Percentiles rank a stretch among this genome's conserved stretches.
Conservation (phyloP, 305 asterid genomes). For the Fraxinus xanthoxyloides region DNA sequence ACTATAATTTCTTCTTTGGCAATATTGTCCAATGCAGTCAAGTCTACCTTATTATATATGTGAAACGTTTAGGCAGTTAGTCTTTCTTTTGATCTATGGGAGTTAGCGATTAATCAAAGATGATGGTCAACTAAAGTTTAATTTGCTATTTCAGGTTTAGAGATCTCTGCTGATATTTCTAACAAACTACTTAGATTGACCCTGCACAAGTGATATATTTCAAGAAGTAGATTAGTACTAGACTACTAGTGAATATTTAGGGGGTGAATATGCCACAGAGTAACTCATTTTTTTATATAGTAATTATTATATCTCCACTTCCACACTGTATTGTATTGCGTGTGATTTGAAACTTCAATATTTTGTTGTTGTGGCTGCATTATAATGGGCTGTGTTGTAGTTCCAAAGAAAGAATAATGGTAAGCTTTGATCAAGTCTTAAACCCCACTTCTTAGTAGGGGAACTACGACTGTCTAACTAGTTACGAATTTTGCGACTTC, state of each 20-base stretch:
- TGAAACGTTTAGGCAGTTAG: background rate
- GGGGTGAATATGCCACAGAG: background rate
- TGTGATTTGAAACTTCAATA: background rate
- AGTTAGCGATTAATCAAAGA: background rate
- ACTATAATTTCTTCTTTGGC: background rate
- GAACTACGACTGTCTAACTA: background rate
- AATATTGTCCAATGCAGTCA: background rate
- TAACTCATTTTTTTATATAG: background rate
- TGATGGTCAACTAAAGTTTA: background rate
- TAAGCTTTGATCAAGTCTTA: background rate
- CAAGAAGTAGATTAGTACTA: background rate
- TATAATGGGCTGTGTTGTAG: background rate
- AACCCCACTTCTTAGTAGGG: too few species aligned
- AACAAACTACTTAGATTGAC: background rate
- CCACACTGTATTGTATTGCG: background rate
- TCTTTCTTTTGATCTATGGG: background rate
- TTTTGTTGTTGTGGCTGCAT: background rate
- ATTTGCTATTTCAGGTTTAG: background rate
- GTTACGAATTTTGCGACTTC: background rate
- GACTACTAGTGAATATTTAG: background rate
- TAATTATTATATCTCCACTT: background rate
- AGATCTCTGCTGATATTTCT: background rate
- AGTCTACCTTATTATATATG: background rate
- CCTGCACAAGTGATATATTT: background rate
- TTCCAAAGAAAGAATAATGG: background rate